phyloP scores from a whole-genome alignment of 1,284 basidiomycete species.

The Rhodotorula sp. region DNA sequence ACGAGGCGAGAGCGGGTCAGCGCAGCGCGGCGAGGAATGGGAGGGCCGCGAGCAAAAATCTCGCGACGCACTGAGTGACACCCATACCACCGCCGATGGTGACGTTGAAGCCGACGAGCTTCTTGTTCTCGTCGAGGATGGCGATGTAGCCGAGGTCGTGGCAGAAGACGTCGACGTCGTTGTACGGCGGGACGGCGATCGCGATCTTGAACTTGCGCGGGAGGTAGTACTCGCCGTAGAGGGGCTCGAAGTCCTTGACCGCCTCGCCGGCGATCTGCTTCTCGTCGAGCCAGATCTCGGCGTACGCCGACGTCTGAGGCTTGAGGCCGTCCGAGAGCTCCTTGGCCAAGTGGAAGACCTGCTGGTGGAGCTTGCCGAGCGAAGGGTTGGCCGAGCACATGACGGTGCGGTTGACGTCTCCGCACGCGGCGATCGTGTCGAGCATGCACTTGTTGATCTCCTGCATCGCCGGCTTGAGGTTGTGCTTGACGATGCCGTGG shows the following conservation, averaged over 20 bases:
- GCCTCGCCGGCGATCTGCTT: conserved; percentile 89
- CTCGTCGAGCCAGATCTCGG: conserved; percentile 99
- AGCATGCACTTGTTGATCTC: conserved; percentile 88
- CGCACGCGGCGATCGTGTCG: conserved; percentile 96
- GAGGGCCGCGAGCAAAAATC: neutral
- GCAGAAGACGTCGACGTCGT: conserved; percentile 90
- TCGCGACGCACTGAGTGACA: conserved; percentile 68
- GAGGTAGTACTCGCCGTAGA: conserved; percentile 96
- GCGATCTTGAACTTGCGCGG: conserved; percentile 87
- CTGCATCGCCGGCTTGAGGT: conserved; percentile 94
- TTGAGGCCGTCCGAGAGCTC: conserved; percentile 81
- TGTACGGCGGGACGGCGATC: conserved; percentile 91
- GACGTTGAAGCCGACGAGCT: conserved; percentile 52
- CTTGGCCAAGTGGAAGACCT: conserved; percentile 84
- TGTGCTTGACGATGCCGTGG: conserved; percentile 95
- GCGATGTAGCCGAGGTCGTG: conserved; percentile 78
- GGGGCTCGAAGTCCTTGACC: conserved; percentile 87
- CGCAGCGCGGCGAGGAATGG: no score
- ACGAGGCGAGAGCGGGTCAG: neutral
- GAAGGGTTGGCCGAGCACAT: conserved; percentile 89
- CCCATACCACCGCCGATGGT: conserved; percentile 87
- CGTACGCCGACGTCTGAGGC: conserved; percentile 89
- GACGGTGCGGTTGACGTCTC: conserved; percentile 87
- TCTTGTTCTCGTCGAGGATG: conserved; percentile 55
- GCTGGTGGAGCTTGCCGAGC: conserved; percentile 75